phyloP scores from a whole-genome alignment of 1,284 basidiomycete species.

The Singerocomus rubriflavus region DNA sequence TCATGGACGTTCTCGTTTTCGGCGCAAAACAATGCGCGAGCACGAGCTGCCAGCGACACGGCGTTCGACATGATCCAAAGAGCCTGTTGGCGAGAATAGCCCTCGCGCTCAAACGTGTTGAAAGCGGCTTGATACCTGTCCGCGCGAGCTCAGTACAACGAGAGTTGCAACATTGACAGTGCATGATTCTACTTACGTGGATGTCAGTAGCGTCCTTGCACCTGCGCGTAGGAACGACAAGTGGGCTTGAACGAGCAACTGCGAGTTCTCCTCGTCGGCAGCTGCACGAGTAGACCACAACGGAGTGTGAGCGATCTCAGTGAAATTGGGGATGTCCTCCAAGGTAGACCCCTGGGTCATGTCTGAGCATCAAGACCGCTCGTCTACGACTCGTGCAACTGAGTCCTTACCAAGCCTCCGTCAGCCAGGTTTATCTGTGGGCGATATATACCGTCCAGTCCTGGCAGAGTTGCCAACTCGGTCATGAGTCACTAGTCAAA shows the following conservation, averaged over 20 bases:
- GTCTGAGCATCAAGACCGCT: background rate
- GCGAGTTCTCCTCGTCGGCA: slow-evolving; percentile 43
- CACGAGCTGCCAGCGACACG: slow-evolving; percentile 50
- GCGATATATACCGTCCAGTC: slow-evolving; percentile 16
- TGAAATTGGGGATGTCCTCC: slow-evolving; percentile 51
- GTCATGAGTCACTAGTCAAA: slow-evolving; percentile 4
- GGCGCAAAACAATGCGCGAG: slow-evolving; percentile 38
- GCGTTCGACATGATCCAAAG: slow-evolving; percentile 51
- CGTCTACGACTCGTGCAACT: background rate
- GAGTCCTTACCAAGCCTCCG: slow-evolving; percentile 50
- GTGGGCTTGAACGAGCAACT: slow-evolving; percentile 55
- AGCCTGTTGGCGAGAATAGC: slow-evolving; percentile 46
- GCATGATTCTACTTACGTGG: slow-evolving; percentile 50
- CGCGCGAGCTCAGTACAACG: background rate
- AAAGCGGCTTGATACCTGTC: slow-evolving; percentile 64
- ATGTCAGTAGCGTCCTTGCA: slow-evolving; percentile 56
- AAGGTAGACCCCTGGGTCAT: slow-evolving; percentile 60
- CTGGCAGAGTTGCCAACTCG: background rate
- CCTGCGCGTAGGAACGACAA: slow-evolving; percentile 58
- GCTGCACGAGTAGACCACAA: slow-evolving; percentile 70
- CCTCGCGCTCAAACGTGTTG: slow-evolving; percentile 51
- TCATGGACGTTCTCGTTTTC: slow-evolving; percentile 14
- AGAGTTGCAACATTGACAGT: background rate
- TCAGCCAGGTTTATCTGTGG: slow-evolving; percentile 46
- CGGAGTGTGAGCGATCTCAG: slow-evolving; percentile 49